Base-by-base conservation (phyloP, 2,329 filamentous ascomycete genomes). In the Ascochyta lentis region DNA sequence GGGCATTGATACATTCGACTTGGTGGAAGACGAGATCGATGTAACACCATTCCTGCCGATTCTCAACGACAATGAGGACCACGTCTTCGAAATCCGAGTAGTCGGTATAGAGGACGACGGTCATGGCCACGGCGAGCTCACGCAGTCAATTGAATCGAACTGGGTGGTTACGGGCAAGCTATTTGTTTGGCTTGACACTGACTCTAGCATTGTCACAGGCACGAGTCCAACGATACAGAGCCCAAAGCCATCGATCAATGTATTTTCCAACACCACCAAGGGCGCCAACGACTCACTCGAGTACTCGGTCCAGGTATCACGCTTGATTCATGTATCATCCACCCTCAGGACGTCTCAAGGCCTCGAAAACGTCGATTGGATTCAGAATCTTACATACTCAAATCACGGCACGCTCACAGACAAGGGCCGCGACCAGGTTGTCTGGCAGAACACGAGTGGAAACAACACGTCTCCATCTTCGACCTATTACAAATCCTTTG, bases 111-210 rank as follows among this genome's bases (percentile, higher is more conserved):
- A 86, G 41, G 85, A 90, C 59, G 76, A 83, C 50, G 80, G 79
- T 1, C 70, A 76, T 12, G 80, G 80, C 7, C 74, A 69, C 19
- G 83, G 80, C 1, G 71, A 67, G 1, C 70, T 89, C 6, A 83
- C 83, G 0, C 72, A 82, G 22, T 81, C 80, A 0, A 85, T 89
- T 2, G 84, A 81, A n/a, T 83, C 80, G 49, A 86, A 86, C 66
- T 95, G 91, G 91, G 83, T 89, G 15, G 83, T 95, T 3, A 89
- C 88, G 0, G 91, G 89, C 35, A 95, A 93, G 73, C 80, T 94
- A 10, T 94, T 95, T 69, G 64, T 92, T n/a, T 95, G 90, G 86
- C 79, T 88, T 0, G 86, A 88, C 63, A 60, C 76, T 2, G 69
- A 72, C 6, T 76, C 72, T 8, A 81, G 79, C 16, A 70, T 85